Evolutionary conservation across 768 basidiomycete genomes (phyloP).

Genomic region (Tremella mesenterica): DNA sequence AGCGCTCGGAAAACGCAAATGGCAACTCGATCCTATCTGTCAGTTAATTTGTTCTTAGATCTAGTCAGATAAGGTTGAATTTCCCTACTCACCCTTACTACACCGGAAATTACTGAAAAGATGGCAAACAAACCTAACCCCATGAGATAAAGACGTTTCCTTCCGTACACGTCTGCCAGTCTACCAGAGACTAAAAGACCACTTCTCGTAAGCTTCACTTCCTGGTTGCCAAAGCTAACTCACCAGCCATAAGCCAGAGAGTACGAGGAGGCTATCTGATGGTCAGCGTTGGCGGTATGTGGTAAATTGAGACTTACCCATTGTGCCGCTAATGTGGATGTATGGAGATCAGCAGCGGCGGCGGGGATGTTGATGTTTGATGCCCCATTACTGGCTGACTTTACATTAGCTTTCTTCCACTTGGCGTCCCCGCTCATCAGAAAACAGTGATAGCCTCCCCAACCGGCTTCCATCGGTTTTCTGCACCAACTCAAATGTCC

Average conservation of each 20-base stretch:
- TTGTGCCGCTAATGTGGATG: slow-evolving; percentile 13
- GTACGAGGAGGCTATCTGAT: slow-evolving; percentile 14
- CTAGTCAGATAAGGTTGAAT: neutral
- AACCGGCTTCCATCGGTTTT: too few species aligned
- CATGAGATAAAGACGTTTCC: slow-evolving; percentile 57
- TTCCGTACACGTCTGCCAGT: slow-evolving; percentile 50
- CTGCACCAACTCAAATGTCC: too few species aligned
- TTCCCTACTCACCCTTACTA: slow-evolving; percentile 14
- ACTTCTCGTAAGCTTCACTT: neutral
- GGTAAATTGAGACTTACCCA: slow-evolving; percentile 9
- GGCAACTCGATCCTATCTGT: neutral
- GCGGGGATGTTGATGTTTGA: slow-evolving; percentile 8
- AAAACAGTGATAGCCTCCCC: too few species aligned
- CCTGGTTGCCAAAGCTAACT: neutral
- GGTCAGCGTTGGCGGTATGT: neutral
- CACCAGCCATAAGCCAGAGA: slow-evolving; percentile 17
- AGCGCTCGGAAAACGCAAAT: slow-evolving; percentile 25
- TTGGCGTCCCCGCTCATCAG: neutral
- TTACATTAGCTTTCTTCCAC: neutral
- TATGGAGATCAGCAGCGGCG: slow-evolving; percentile 11
- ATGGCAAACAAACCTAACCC: slow-evolving; percentile 54
- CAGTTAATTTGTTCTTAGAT: neutral
- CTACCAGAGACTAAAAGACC: slow-evolving; percentile 22
- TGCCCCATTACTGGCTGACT: neutral
- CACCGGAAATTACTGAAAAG: slow-evolving; percentile 51